Evolutionary conservation across 2,329 filamentous ascomycete species (phyloP), one percentile per base, ranked within the genome.

Genomic region (Trichophyton benhamiae): DNA sequence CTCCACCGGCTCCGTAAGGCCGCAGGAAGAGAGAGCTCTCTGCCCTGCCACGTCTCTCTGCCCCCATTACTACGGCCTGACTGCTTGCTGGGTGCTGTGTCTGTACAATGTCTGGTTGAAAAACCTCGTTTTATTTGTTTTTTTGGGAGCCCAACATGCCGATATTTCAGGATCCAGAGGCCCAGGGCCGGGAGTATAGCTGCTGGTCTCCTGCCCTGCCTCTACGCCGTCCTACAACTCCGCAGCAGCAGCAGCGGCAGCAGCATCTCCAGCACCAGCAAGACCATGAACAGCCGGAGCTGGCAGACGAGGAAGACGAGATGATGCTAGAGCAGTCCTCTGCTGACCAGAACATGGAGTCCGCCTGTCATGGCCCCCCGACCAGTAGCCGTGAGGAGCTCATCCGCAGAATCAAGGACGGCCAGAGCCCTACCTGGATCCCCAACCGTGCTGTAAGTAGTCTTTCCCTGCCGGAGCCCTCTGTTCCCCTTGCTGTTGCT

Each of bases 351-450:
- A 62, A 49, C 13, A 63, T 66, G 42, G 61, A 65, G 8, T 61
- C 66, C 41, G 53, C 59, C 57, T 58, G 64, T n/a, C 60, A 69
- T 15, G 68, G 59, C 22, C 55, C 70, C 38, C 68, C 68, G 63
- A 68, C 69, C 15, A 72, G 71, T 63, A 85, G 90, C 71, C 82
- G 91, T 65, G 84, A 84, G 62, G 87, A 91, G 72, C 78, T 96
- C 67, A 96, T 97, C 62, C 83, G 91, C 73, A 82, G 86, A 65
- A 80, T 96, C 66, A 96, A 96, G 76, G 84, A 83, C 72, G 85
- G 84, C 36, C 85, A 91, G 74, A 87, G 84, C 68, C 86, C 88
- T 42, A 83, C 84, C 3, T 94, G 89, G 89, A 78, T 86, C 44
- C 82, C 84, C 30, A 83, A 80, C 70, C 80, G 81, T 68, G 80